Base-by-base conservation (phyloP, 306 rosid genomes). In the Begonia peltatifolia region DNA sequence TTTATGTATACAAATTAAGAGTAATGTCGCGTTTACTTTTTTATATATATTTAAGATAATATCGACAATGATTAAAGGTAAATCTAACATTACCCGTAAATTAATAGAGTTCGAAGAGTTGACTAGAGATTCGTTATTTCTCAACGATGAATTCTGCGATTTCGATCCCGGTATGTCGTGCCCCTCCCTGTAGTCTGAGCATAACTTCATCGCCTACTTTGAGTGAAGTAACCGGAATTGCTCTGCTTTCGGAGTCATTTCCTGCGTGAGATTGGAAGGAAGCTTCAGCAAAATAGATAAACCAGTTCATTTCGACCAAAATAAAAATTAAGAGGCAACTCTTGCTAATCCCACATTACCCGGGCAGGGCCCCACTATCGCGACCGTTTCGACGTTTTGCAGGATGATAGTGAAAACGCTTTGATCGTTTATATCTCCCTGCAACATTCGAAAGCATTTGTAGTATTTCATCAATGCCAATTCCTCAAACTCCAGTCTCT, bases 141-240 rank as follows among this genome's bases (percentile, higher is more conserved):
- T 89, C 97, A 44, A 85, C 90, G 64, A 89, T 89, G 56, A 89
- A 89, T 67, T 84, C 97, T 66, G 71, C 81, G 64, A 89, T 89
- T 72, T 89, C 90, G 55, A 89, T 89, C 65, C 97, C 97, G 1
- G 85, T 82, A 64, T 85, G 97, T 5, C 97, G 75, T 13, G 95
- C 97, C 50, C 81, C 95, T 72, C 94, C 95, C 64, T 80, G 95
- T 58, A 89, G 12, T 68, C 95, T 74, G 54, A 89, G 55, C 14
- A 73, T 53, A 67, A 80, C 71, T 68, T 78, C 94, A 64, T 85
- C 94, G 53, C 97, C 94, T 49, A 72, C 67, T 76, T 76, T 68
- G 30, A 89, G 80, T 8, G 90, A 78, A 12, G 90, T 89, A 50
- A 89, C 95, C 1, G 90, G 94, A 48, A 82, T 58, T 46, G 79